Evolutionary conservation across 2,329 filamentous ascomycete genomes (phyloP), one percentile per base, ranked within the genome.

Genomic region (Coniochaeta pulveracea): DNA sequence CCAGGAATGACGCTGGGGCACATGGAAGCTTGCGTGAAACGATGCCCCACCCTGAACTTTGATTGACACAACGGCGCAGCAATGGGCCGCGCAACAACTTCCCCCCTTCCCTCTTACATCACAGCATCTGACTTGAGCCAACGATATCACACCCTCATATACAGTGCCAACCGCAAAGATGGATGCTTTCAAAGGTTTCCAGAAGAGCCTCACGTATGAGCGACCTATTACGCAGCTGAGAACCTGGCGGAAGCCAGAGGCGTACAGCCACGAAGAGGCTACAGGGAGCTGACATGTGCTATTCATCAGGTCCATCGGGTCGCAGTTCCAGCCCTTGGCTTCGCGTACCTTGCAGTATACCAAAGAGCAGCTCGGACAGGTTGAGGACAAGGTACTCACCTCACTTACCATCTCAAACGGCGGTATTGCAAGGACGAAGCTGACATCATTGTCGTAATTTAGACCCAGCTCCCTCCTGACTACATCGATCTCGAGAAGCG

Each of bases 401-500:
- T 29, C 24, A 25, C 17, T 21, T 24, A 25, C 21, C 16, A 2
- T 31, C n/a, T 30, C 6, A 6, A 16, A 7, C 11, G 28, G 22
- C 28, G 7, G 27, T 14, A n/a, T n/a, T n/a, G n/a, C n/a, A n/a
- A n/a, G n/a, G n/a, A n/a, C 23, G 14, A 10, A 8, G 10, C 34
- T 36, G n/a, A 36, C 22, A 34, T 35, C 40, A 26, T n/a, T n/a
- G 26, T 29, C 16, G 14, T n/a, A 24, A 15, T 17, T 30, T 48
- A 93, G 85, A 98, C 91, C 43, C 82, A 96, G 64, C 84, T 98
- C 26, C 91, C 91, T 28, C 80, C 88, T 47, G 91, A 96, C 62
- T 98, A 98, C 62, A 84, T 95, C 55, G 88, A 96, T 61, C 81
- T 98, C 41, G 91, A 98, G 75, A 95, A 95, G 74, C 80, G 89